Evolutionary conservation across 495 filamentous ascomycete genomes (phyloP).

Genomic region (Neohortaea acidophila): DNA sequence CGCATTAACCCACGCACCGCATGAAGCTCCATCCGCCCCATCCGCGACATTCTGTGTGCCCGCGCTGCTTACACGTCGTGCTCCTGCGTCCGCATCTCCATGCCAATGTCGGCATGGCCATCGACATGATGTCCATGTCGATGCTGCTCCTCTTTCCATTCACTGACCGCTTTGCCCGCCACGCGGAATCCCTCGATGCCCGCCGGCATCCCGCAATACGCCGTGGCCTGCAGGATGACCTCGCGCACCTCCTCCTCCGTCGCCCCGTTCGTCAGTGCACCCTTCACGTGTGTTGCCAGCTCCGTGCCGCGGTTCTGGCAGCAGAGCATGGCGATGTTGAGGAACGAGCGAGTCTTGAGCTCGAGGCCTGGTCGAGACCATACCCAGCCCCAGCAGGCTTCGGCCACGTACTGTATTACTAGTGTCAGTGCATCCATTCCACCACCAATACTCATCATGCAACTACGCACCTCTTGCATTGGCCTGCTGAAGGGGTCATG

Average conservation of each 20-base stretch:
- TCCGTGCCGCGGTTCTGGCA: conserved; percentile 38
- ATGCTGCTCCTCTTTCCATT: conserved; percentile 17
- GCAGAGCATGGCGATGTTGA: conserved; percentile 42
- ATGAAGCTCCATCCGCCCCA: too few species aligned
- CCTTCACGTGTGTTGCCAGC: conserved; percentile 38
- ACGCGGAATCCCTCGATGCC: conserved; percentile 36
- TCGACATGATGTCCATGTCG: conserved; percentile 1
- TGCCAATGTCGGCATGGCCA: conserved; percentile 6
- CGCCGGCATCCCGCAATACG: conserved; percentile 43
- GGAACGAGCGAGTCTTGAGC: conserved; percentile 36
- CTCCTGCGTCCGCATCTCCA: conserved; percentile 4
- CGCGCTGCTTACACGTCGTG: conserved; percentile 5
- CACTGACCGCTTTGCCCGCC: conserved; percentile 22
- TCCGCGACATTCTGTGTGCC: background rate
- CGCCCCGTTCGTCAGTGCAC: conserved; percentile 39
- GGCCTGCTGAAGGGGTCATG: conserved; percentile 33
- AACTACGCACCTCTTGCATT: conserved; percentile 37
- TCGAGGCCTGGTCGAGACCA: conserved; percentile 42
- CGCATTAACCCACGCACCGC: too few species aligned
- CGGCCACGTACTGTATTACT: conserved; percentile 39
- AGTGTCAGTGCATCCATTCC: conserved; percentile 39
- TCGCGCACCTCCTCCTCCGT: conserved; percentile 40
- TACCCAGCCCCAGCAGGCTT: conserved; percentile 38
- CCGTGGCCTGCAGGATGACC: conserved; percentile 36
- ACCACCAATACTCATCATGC: too few species aligned